These are phyloP conservation scores for Uromyces viciae-fabae DNA, from an alignment of 1,284 basidiomycete genomes.

Conservation along the genomic window DNA sequence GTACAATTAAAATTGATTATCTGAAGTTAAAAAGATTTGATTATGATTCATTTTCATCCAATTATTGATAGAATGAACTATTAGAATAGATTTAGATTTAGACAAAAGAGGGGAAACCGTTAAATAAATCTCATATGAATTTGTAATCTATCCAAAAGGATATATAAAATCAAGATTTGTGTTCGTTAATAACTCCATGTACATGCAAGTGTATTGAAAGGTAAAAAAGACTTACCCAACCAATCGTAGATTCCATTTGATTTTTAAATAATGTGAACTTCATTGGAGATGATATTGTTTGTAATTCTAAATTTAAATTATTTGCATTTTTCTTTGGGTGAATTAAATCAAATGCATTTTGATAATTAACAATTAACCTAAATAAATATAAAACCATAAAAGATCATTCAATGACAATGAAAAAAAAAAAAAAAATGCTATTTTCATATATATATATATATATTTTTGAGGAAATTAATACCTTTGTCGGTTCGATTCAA, in stretches of 20 bases:
- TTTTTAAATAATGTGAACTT: constrained; percentile 73
- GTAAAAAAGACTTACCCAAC: constrained; percentile 64
- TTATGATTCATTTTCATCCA: constrained; percentile 72
- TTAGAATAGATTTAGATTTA: constrained; percentile 76
- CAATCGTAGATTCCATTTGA: constrained; percentile 79
- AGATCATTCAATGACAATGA: constrained; percentile 34
- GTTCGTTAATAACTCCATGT: not conserved
- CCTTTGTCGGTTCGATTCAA: constrained; percentile 63
- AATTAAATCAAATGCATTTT: constrained; percentile 28
- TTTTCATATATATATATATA: constrained; percentile 50
- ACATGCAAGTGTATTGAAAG: not conserved
- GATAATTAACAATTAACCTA: constrained; percentile 18
- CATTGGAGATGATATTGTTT: constrained; percentile 61
- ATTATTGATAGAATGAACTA: constrained; percentile 78
- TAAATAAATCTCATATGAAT: constrained; percentile 86
- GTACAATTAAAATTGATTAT: constrained; percentile 14
- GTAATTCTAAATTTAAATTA: constrained; percentile 45
- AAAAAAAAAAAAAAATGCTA: constrained; percentile 1
- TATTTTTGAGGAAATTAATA: constrained; percentile 49
- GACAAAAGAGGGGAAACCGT: constrained; percentile 74
- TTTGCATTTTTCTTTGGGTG: constrained; percentile 60
- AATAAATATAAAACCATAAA: not conserved
- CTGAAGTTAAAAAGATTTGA: not conserved
- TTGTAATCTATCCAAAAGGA: constrained; percentile 67
- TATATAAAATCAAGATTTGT: not conserved